These are phyloP conservation scores for Aspergillus campestris DNA, from an alignment of 495 filamentous ascomycete species.

Conservation along the genomic window DNA sequence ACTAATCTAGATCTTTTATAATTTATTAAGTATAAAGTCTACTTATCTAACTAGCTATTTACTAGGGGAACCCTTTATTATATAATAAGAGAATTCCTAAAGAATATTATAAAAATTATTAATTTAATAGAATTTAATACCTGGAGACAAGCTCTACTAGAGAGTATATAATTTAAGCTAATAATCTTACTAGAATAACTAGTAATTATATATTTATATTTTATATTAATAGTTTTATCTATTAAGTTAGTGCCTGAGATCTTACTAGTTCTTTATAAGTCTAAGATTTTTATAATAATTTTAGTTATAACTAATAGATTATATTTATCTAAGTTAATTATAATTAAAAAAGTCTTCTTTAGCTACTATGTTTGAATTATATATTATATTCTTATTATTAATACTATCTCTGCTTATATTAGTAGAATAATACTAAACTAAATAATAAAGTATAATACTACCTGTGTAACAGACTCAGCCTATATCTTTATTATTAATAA, in stretches of 20 bases:
- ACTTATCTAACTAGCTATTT: not conserved
- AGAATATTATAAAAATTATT: conserved; percentile 1
- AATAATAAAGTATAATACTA: too few species aligned
- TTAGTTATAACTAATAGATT: too few species aligned
- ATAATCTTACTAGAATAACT: too few species aligned
- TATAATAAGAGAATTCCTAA: not conserved
- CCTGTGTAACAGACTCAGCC: too few species aligned
- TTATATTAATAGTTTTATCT: conserved; percentile 3
- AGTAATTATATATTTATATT: too few species aligned
- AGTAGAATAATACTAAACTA: too few species aligned
- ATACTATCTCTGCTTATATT: too few species aligned
- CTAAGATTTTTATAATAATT: not conserved
- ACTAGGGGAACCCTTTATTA: not conserved
- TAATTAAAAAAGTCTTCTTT: not conserved
- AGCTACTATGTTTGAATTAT: not conserved
- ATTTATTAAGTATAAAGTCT: not conserved
- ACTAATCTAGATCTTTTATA: not conserved
- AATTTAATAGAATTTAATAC: conserved; percentile 3
- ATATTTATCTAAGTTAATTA: not conserved
- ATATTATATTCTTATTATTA: conserved; percentile 3
- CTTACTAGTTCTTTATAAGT: conserved; percentile 2
- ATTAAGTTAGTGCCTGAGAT: conserved; percentile 3
- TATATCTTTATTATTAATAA: too few species aligned
- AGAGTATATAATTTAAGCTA: too few species aligned
- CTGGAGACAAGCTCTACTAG: not conserved